phyloP scores from a whole-genome alignment of 106 monocot genomes.

The Apostasia shenzhenica region DNA sequence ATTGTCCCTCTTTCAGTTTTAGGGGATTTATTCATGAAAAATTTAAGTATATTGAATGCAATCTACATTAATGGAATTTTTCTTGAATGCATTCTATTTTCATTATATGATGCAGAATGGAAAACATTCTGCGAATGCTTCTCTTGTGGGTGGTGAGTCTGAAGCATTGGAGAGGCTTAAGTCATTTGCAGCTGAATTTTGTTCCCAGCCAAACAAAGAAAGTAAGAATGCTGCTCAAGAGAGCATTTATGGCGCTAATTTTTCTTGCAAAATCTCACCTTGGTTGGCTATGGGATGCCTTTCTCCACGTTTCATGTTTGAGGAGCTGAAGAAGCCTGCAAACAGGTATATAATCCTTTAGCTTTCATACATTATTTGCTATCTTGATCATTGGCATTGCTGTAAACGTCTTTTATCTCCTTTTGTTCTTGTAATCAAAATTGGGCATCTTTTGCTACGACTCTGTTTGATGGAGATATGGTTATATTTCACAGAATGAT shows the following conservation, averaged over 20 bases:
- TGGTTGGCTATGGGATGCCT: constrained; percentile 95
- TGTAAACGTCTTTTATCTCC: too few relatives aligned
- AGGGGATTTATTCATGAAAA: too few relatives aligned
- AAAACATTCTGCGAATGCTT: constrained; percentile 46
- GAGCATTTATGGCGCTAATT: constrained; percentile 96
- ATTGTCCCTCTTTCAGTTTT: too few relatives aligned
- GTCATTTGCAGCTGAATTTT: constrained; percentile 74
- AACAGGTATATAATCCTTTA: constrained; percentile 29
- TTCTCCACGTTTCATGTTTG: constrained; percentile 95
- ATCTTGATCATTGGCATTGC: too few relatives aligned
- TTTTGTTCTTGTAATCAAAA: too few relatives aligned
- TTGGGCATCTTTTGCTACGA: too few relatives aligned
- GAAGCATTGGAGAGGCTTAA: constrained; percentile 86
- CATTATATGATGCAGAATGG: constrained; percentile 34
- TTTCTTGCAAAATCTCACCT: constrained; percentile 99
- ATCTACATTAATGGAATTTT: too few relatives aligned
- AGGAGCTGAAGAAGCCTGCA: constrained; percentile 79
- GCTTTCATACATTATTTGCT: too few relatives aligned
- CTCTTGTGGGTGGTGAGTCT: constrained; percentile 79
- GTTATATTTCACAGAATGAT: constrained; percentile 34
- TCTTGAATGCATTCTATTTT: too few relatives aligned
- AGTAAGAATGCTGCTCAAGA: constrained; percentile 33
- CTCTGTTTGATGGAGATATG: too few relatives aligned
- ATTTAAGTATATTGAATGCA: too few relatives aligned
- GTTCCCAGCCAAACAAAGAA: constrained; percentile 54